phyloP scores from a whole-genome alignment of 306 rosid genomes.

The Glycine tomentella region DNA sequence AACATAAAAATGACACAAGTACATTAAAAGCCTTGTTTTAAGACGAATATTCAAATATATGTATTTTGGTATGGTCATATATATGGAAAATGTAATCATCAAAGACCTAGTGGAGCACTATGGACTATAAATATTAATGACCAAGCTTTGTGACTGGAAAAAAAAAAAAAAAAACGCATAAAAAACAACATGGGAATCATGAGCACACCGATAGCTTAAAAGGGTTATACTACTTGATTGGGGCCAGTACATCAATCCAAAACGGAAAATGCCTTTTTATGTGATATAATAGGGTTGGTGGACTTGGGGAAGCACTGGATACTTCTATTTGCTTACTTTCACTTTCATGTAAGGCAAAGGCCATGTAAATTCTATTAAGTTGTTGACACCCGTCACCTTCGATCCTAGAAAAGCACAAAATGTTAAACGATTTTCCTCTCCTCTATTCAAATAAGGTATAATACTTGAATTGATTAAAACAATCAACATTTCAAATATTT shows the following conservation, averaged over 20 bases:
- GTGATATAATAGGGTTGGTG: slow-evolving; percentile 37
- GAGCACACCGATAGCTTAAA: slow-evolving; percentile 4
- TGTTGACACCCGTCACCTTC: no score
- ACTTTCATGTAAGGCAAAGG: slow-evolving; percentile 30
- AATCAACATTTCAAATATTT: no score
- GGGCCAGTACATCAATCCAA: slow-evolving; percentile 44
- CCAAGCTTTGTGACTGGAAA: slow-evolving; percentile 39
- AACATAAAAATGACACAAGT: neutral
- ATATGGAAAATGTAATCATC: slow-evolving; percentile 50
- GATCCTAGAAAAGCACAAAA: no score
- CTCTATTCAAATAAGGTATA: no score
- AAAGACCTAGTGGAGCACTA: slow-evolving; percentile 53
- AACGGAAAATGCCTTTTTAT: slow-evolving; percentile 55
- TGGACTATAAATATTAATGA: slow-evolving; percentile 31
- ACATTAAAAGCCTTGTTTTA: neutral
- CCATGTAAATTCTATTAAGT: neutral
- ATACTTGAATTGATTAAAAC: no score
- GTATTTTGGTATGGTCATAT: neutral
- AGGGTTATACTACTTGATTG: slow-evolving; percentile 38
- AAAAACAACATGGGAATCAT: slow-evolving; percentile 51
- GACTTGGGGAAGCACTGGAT: slow-evolving; percentile 12
- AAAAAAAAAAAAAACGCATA: slow-evolving; percentile 30
- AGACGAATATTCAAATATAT: slow-evolving; percentile 5
- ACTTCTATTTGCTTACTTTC: slow-evolving; percentile 30
- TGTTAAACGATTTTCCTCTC: no score